Evolutionary conservation across 2,329 filamentous ascomycete genomes (phyloP), one percentile per base, ranked within the genome.

Genomic region (Arthroderma sp.): DNA sequence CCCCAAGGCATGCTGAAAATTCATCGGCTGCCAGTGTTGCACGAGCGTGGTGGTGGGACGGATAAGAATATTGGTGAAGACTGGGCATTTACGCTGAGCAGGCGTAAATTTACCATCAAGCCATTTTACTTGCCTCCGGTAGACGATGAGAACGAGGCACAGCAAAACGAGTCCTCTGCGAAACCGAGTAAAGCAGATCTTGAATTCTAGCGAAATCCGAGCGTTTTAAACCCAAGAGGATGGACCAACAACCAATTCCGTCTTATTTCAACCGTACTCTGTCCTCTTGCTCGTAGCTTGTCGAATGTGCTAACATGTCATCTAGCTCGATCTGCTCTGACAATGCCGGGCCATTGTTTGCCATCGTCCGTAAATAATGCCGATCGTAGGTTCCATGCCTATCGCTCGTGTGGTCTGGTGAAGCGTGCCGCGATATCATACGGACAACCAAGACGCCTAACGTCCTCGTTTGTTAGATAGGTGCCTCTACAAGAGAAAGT

Each of bases 41-140:
- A 93, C 48, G 89, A 96, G 59, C 85, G 84, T 52, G 89, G 91
- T 1, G 87, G 87, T 2, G 86, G 85, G 9, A 81, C 78, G 6
- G 73, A 75, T 34, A 76, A 76, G 47, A 79, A 78, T 50, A 73
- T 81, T 44, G 80, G 84, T 27, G 85, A 94, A 57, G 87, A 95
- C 63, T 75, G 94, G 63, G 87, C 87, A 4, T 98, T 98, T 61
- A 88, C 80, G 49, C 66, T 98, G 42, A 94, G 86, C 61, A 74
- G 85, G 55, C 80, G 76, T 54, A 88, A 85, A 42, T 78, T 98
- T 52, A 75, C 85, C 34, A 86, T 98, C 51, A 84, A 81, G 55
- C 86, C 87, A 0, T 95, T 87, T 63, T 91, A 83, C 59, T 69
- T 98, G 37, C 91, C 91, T 28, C 91, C 91, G 0, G 70, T 89